phyloP scores from a whole-genome alignment of 768 basidiomycete species.

The Tylopilus plumbeoviolaceoides region DNA sequence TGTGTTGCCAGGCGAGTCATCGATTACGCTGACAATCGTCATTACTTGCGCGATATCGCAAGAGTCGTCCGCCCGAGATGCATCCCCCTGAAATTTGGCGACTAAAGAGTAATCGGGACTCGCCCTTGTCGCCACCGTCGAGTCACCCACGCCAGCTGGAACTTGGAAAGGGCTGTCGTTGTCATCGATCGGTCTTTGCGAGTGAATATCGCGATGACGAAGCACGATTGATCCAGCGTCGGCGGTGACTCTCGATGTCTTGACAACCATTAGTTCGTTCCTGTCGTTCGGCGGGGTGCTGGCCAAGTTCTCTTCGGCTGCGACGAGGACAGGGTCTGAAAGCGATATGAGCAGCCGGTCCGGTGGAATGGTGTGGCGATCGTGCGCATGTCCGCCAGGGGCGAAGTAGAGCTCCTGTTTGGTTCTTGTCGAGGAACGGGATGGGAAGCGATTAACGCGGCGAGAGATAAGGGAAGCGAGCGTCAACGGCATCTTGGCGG shows the following conservation, averaged over 20 bases:
- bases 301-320: slow-evolving; percentile 13
- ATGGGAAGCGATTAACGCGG: not conserved
- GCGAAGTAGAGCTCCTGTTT: slow-evolving; percentile 9
- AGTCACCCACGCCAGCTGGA: too few relatives aligned
- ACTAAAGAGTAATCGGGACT: not conserved
- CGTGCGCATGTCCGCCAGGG: slow-evolving; percentile 11
- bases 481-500: slow-evolving; percentile 11
- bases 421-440: not conserved
- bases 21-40: not conserved
- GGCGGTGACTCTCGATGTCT: not conserved
- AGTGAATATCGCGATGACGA: not conserved
- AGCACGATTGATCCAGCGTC: not conserved
- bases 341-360: slow-evolving; percentile 20
- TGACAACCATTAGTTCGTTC: not conserved
- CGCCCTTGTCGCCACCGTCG: not conserved
- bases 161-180: not conserved
- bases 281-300: not conserved
- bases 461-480: slow-evolving; percentile 4
- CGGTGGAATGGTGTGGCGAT: slow-evolving; percentile 7
- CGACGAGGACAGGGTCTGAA: slow-evolving; percentile 22
- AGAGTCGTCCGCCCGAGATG: not conserved
- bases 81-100: not conserved
- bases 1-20: not conserved
- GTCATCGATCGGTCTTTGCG: not conserved
- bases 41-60: slow-evolving; percentile 9